Base-by-base conservation (phyloP, 2,329 filamentous ascomycete genomes). In the Cladorrhinum sp. region DNA sequence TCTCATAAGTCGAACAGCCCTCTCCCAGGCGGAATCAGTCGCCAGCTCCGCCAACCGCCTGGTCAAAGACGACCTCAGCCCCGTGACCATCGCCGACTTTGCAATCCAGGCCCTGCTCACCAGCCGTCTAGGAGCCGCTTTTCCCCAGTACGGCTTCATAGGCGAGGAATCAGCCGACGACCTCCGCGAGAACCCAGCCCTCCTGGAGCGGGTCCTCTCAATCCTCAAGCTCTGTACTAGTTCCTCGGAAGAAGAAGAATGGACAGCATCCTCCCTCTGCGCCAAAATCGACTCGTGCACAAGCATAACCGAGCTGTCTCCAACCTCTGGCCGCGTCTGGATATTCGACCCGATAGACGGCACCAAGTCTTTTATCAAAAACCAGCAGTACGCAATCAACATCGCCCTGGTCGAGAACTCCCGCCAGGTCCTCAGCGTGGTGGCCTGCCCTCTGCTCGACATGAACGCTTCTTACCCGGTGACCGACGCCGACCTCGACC, bases 321-420 rank as follows among this genome's bases (percentile, higher is more conserved):
- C 78, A 76, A 3, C 72, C 68, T 6, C 51, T 1, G 24, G 9
- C 3, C 57, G 59, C 13, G 77, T 79, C 8, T 86, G 83, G 83
- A 77, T 86, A 0, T 85, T 86, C 65, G 83, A 86, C 66, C 83
- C 83, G 0, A 85, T 86, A 27, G 83, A 86, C 64, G 83, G 83
- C 7, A 86, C 83, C 1, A 79, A 81, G 71, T 84, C 81, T 0
- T 86, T 83, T 57, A 74, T 86, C 8, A 72, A 74, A 10, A 78
- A 80, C 5, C 74, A 83, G 65, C 77, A 83, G 51, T 86, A 85
- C 64, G 83, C 81, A 59, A 81, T 85, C 70, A 85, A 85, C 60
- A 75, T 84, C 18, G 81, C 76, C 1, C 75, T 86, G 2, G 69
- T 86, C 2, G 73, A 79, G 29, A 79, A 77, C 24, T 80, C 81